Evolutionary conservation across 495 filamentous ascomycete species (phyloP), one percentile per base, ranked within the genome.

Genomic region (Amniculicola lignicola): DNA sequence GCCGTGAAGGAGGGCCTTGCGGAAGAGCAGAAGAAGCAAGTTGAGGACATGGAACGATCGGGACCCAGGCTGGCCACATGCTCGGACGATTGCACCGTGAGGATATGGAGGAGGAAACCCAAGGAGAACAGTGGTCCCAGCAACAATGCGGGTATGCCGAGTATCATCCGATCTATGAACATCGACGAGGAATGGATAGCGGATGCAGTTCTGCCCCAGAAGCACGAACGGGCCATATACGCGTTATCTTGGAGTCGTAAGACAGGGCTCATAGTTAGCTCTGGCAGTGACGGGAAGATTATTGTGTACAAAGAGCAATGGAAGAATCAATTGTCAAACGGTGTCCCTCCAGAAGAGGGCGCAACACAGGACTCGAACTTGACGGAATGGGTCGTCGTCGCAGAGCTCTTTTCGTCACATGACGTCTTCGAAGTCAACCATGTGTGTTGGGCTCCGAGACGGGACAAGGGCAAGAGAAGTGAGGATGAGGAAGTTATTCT

Each of bases 391-490:
- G 72, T 74, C 12, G 68, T 90, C 23, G 54, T 89, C 29, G 82
- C 81, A 0, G 79, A 81, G 27, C 54, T 87, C 1, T 75, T 82
- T 27, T 81, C 79, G 9, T 88, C 86, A 4, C 93, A 98, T 69
- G 90, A 86, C 0, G 87, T 93, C 4, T 96, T 89, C 67, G 93
- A 98, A 70, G 75, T 97, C 59, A 98, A 98, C 57, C 87, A 95
- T 67, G 81, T 90, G 25, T 80, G 80, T 6, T 97, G 93, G 92
- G 83, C 82, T 21, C 35, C 38, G 44, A 57, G 71, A 58, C 59
- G 57, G n/a, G 71, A 72, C 41, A 69, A 62, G 51, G 62, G 57
- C 14, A 59, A 62, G 36, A 15, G 53, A 19, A 48, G 16, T 42
- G 63, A 57, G 19, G 44, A 64, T 45, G 62, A 75, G 64, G 67